Evolutionary conservation across 441 rosid genomes (phyloP).

Genomic region (Theobroma grandiflorum): DNA sequence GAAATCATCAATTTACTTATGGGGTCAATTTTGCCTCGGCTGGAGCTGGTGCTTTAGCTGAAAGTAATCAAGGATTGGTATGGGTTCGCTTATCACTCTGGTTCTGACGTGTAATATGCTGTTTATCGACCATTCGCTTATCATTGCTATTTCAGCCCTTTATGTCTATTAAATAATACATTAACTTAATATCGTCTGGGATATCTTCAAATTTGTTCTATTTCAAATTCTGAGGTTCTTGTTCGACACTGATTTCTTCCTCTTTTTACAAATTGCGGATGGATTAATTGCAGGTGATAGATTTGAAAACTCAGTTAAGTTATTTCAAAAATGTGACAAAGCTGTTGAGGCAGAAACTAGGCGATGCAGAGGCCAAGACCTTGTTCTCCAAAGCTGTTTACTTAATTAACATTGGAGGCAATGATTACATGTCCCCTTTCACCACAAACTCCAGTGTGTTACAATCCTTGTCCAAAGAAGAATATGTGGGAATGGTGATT

Average conservation of each 20-base stretch:
- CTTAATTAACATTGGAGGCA: constrained; percentile 71
- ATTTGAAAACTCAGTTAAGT: constrained; percentile 56
- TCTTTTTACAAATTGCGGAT: not conserved
- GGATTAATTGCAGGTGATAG: not conserved
- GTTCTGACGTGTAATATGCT: not conserved
- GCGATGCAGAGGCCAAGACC: constrained; percentile 54
- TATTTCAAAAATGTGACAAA: constrained; percentile 54
- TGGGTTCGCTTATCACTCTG: constrained; percentile 11
- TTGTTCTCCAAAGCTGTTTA: constrained; percentile 65
- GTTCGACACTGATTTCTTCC: not conserved
- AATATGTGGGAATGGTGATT: constrained; percentile 62
- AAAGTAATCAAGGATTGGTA: constrained; percentile 67
- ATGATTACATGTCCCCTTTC: constrained; percentile 69
- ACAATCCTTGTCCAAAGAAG: constrained; percentile 43
- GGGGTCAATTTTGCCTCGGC: constrained; percentile 84
- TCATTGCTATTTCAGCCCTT: not conserved
- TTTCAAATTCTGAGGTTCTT: not conserved
- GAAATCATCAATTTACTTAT: constrained; percentile 26
- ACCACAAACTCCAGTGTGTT: constrained; percentile 51
- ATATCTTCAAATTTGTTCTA: constrained; percentile 6
- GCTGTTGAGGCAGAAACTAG: constrained; percentile 46
- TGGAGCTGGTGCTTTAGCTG: constrained; percentile 77
- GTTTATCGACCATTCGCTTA: not conserved
- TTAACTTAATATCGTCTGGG: not conserved
- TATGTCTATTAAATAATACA: not conserved